A percentile compares a stretch with the other conserved stretches of the same genome.
These are phyloP conservation scores for Lasiodiplodia citricola DNA, from an alignment of 2,329 filamentous ascomycete species.

Conservation along the genomic window DNA sequence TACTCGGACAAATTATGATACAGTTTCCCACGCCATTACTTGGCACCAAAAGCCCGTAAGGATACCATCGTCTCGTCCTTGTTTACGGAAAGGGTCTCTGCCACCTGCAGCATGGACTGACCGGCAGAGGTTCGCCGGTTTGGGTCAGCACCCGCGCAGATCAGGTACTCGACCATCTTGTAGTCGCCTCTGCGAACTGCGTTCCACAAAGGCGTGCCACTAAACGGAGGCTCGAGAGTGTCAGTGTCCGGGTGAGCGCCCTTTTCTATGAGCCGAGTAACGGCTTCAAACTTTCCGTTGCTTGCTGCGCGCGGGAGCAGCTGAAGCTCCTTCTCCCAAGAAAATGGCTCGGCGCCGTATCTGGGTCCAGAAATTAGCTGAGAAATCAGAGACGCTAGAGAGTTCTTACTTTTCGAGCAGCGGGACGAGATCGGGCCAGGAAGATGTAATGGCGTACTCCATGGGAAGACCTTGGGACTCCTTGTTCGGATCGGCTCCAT, in stretches of 20 bases:
- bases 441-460: background rate
- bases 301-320: background rate
- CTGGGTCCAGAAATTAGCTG: background rate
- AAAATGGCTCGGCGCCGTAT: background rate
- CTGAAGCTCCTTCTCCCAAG: background rate
- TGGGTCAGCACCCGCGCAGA: background rate
- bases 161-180: background rate
- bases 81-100: conserved; percentile 10
- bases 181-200: background rate
- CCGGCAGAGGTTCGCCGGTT: background rate
- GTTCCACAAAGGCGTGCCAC: background rate
- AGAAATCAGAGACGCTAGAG: background rate
- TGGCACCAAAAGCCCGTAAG: too few relatives aligned
- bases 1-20: too few relatives aligned
- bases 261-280: too few relatives aligned
- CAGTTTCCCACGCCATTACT: too few relatives aligned
- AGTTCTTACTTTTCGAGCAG: background rate
- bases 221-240: background rate
- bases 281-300: too few relatives aligned
- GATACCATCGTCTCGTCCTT: too few relatives aligned
- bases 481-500: background rate
- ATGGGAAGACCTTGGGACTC: background rate
- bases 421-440: background rate
- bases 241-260: background rate
- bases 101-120: background rate